Base-by-base conservation (phyloP, 106 monocot species). In the Dendrobium officinale region DNA sequence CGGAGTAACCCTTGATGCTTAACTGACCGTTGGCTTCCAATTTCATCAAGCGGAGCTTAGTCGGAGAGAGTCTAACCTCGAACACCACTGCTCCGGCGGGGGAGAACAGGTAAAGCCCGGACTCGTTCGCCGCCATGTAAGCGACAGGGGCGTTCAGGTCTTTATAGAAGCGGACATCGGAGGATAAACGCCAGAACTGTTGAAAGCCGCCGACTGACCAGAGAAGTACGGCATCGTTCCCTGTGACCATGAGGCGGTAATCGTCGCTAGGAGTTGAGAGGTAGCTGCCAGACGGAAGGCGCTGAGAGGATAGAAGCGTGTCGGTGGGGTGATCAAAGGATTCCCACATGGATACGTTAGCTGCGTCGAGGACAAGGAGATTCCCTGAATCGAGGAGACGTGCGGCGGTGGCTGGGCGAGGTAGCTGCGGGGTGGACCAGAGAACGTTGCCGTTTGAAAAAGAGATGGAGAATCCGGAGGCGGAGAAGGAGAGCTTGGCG, bases 251-350 rank as follows among this genome's bases (percentile, higher is more conserved):
- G 22, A 98, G 78, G 9, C 79, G 55, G 83, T 91, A 95, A 7
- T 86, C 83, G 9, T 84, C 87, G 13, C 13, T 68, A 1, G 89
- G 82, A 67, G 92, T 88, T 6, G 81, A 31, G 5, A 98, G 77
- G 9, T 48, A 77, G 54, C 83, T 51, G 5, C 88, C 92, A 4
- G 78, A 75, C 0, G 61, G 59, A 40, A 98, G 91, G 33, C 6
- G 33, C 78, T 98, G 98, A 2, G 82, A 83, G 61, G 92, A 83
- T 20, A 98, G 67, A 51, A 98, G 45, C 18, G 87, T 85, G 56
- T 98, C 92, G 16, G 95, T 88, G 17, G 98, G 95, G 42, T 89
- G 79, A 10, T 93, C 87, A 75, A 98, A 92, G 79, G 92, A 95
- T 77, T 91, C 88, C 98, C 98, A 98, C 5, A 98, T 86, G 15